A percentile compares a stretch with the other conserved stretches of the same genome.
phyloP scores from a whole-genome alignment of 1,284 basidiomycete genomes.

The Trametes hirsuta region DNA sequence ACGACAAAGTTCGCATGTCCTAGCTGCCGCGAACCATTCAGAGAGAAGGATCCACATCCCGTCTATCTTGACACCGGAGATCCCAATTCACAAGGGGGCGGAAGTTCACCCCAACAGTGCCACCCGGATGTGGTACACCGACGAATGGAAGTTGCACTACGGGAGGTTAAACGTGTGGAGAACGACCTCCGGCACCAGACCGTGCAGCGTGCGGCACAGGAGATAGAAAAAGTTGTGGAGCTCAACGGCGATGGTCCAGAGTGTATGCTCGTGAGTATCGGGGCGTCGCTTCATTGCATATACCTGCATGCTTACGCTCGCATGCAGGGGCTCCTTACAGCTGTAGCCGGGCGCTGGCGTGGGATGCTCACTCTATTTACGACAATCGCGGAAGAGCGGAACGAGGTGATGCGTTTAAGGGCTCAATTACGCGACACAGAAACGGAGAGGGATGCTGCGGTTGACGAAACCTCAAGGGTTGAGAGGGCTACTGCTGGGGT shows the following conservation, averaged over 20 bases:
- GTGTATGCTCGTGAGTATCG: constrained; percentile 16
- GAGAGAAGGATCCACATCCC: not conserved
- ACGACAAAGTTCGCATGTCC: constrained; percentile 2
- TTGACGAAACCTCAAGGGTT: not conserved
- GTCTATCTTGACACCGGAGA: constrained; percentile 17
- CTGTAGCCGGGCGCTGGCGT: constrained; percentile 16
- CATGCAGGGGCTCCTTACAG: constrained; percentile 12
- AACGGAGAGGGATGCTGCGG: not conserved
- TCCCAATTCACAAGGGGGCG: not conserved
- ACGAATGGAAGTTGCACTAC: constrained; percentile 1
- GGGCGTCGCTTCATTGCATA: not conserved
- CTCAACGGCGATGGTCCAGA: constrained; percentile 10
- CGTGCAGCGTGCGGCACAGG: constrained; percentile 14
- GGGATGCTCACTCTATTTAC: constrained; percentile 18
- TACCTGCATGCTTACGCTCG: not conserved
- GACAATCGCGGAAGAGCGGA: not conserved
- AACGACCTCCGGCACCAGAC: constrained; percentile 14
- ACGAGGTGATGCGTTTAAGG: not conserved
- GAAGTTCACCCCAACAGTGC: not conserved
- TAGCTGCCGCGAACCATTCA: constrained; percentile 13
- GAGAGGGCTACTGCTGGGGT: constrained; percentile 8
- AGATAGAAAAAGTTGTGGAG: constrained; percentile 17
- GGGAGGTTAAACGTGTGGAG: constrained; percentile 4
- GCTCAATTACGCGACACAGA: not conserved
- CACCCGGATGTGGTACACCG: constrained; percentile 10